phyloP scores from a whole-genome alignment of 2,329 filamentous ascomycete species.

The Fusarium siculi region DNA sequence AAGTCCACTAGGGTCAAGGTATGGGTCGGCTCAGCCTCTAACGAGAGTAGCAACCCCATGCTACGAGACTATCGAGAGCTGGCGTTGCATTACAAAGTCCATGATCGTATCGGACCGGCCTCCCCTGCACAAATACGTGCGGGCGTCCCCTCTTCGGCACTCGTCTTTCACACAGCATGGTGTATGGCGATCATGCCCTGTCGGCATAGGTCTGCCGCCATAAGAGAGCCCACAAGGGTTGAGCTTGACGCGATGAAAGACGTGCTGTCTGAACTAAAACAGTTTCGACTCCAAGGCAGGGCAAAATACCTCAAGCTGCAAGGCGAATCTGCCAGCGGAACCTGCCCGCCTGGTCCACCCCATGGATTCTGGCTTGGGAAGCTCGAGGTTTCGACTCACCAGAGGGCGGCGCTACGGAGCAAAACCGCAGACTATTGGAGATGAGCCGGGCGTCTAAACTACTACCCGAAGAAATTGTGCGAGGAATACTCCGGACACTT shows the following conservation, averaged over 20 bases:
- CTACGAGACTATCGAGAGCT: slow-evolving; percentile 61
- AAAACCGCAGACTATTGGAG: slow-evolving; percentile 17
- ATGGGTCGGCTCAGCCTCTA: slow-evolving; percentile 58
- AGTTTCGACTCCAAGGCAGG: slow-evolving; percentile 50
- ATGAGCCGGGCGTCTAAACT: slow-evolving; percentile 6
- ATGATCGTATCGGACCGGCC: slow-evolving; percentile 55
- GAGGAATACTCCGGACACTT: neutral
- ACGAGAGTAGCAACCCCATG: slow-evolving; percentile 49
- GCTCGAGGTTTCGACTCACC: slow-evolving; percentile 30
- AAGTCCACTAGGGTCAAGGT: slow-evolving; percentile 45
- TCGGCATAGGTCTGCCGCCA: neutral
- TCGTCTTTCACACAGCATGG: slow-evolving; percentile 65
- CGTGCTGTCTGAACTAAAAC: slow-evolving; percentile 55
- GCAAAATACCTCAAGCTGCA: slow-evolving; percentile 41
- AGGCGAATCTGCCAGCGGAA: neutral
- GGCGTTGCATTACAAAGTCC: slow-evolving; percentile 51
- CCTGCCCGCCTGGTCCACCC: slow-evolving; percentile 32
- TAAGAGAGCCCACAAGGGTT: slow-evolving; percentile 43
- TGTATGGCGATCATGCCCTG: slow-evolving; percentile 57
- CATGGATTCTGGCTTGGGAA: slow-evolving; percentile 54
- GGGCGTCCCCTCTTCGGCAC: slow-evolving; percentile 58
- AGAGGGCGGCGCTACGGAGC: slow-evolving; percentile 1
- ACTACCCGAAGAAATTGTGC: neutral
- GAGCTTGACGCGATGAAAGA: slow-evolving; percentile 55
- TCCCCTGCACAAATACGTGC: slow-evolving; percentile 61